Evolutionary conservation across 1,284 basidiomycete species (phyloP).

Genomic region (Heterobasidion irregulare): DNA sequence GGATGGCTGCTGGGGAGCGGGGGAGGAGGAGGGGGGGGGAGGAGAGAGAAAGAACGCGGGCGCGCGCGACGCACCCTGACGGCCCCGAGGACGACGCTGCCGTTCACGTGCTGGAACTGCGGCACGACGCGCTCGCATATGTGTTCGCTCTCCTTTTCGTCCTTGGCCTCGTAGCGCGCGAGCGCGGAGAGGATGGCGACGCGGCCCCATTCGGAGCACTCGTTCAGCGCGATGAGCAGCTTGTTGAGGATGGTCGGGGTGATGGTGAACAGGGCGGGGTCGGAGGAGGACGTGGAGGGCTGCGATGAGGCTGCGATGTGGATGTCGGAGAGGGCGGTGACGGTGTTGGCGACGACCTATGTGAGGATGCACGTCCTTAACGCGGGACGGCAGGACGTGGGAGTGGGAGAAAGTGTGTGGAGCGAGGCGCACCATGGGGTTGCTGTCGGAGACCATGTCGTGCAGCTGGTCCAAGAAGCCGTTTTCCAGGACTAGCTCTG

Average conservation of each 20-base stretch:
- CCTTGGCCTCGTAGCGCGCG: constrained; percentile 74
- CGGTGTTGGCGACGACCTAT: constrained; percentile 92
- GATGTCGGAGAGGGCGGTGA: constrained; percentile 91
- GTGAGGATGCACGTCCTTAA: constrained; percentile 21
- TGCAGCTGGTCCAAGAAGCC: constrained; percentile 88
- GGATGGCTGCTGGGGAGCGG: not conserved
- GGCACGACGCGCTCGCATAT: constrained; percentile 98
- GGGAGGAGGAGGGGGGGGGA: too few relatives aligned
- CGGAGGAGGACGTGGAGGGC: constrained; percentile 44
- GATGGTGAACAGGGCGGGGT: constrained; percentile 74
- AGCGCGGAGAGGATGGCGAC: constrained; percentile 89
- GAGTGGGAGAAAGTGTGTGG: not conserved
- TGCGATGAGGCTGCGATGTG: constrained; percentile 59
- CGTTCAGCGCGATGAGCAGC: constrained; percentile 91
- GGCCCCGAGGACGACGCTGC: constrained; percentile 89
- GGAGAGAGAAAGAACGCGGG: not conserved
- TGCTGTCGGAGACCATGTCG: constrained; percentile 90
- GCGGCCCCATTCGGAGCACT: constrained; percentile 98
- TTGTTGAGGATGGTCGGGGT: constrained; percentile 80
- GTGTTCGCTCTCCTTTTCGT: constrained; percentile 94
- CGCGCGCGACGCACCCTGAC: constrained; percentile 67
- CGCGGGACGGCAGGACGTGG: not conserved
- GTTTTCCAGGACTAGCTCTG: constrained; percentile 90
- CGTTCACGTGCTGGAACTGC: constrained; percentile 97
- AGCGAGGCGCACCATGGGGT: constrained; percentile 77